Evolutionary conservation across 2,329 filamentous ascomycete species (phyloP).

Genomic region (Esteya vermicola): DNA sequence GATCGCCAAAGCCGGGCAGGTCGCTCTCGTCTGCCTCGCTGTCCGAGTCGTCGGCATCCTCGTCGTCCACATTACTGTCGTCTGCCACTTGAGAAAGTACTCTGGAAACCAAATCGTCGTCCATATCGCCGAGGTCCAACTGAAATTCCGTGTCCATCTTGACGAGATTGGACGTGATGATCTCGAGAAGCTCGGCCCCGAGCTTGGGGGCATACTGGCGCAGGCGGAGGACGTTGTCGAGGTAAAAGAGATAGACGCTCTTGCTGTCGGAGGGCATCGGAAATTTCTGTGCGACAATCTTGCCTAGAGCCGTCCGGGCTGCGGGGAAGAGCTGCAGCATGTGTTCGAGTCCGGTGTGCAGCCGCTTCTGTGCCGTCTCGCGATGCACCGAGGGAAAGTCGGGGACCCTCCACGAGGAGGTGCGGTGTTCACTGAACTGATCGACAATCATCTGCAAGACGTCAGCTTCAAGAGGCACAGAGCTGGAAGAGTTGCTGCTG

Average conservation of each 20-base stretch:
- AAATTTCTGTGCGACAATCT: conserved; percentile 53
- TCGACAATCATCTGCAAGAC: conserved; percentile 53
- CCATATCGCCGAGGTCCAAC: conserved; percentile 80
- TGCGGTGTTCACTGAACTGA: conserved; percentile 48
- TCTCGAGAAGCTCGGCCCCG: conserved; percentile 63
- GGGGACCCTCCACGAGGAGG: conserved; percentile 30
- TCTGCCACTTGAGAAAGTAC: conserved; percentile 42
- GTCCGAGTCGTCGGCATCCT: conserved; percentile 14
- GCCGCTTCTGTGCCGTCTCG: conserved; percentile 52
- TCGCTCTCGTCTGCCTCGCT: conserved; percentile 46
- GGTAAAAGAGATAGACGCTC: conserved; percentile 72
- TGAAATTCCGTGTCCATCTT: conserved; percentile 95
- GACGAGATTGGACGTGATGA: conserved; percentile 76
- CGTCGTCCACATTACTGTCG: not conserved
- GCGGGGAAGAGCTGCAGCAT: conserved; percentile 72
- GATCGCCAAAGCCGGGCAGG: conserved; percentile 53
- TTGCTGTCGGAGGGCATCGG: conserved; percentile 65
- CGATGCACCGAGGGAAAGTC: conserved; percentile 46
- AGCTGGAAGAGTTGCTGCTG: not conserved
- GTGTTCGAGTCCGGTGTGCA: conserved; percentile 64
- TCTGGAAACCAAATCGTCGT: conserved; percentile 71
- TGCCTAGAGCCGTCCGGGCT: conserved; percentile 54
- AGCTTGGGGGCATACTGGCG: conserved; percentile 66
- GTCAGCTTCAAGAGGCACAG: not conserved
- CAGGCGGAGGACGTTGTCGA: conserved; percentile 68